phyloP scores from a whole-genome alignment of 208 protist species.

The Wallacemonas rigidus region DNA sequence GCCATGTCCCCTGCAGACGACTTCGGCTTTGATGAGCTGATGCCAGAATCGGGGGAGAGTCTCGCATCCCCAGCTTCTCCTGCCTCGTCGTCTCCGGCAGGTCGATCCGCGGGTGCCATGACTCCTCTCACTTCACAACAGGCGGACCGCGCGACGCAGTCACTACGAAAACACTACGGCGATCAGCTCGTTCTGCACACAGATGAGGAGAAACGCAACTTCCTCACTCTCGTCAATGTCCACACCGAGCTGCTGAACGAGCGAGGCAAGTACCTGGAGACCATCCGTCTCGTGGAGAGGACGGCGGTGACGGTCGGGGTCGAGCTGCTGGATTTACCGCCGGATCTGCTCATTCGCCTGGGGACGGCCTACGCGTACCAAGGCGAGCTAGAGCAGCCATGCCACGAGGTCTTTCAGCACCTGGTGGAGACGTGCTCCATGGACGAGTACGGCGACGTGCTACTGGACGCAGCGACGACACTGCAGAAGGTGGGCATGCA shows the following conservation, averaged over 20 bases:
- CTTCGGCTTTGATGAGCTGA: constrained; percentile 29
- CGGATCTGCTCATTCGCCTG: constrained; percentile 82
- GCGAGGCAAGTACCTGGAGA: constrained; percentile 76
- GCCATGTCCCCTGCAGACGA: constrained; percentile 20
- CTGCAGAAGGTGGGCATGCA: constrained; percentile 79
- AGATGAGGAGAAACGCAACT: constrained; percentile 55
- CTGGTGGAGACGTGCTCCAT: constrained; percentile 81
- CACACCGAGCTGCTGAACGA: constrained; percentile 88
- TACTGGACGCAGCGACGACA: constrained; percentile 75
- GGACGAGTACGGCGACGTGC: constrained; percentile 80
- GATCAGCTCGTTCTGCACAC: constrained; percentile 51
- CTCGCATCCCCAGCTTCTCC: not conserved
- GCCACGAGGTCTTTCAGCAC: constrained; percentile 79
- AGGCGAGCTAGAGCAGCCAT: constrained; percentile 57
- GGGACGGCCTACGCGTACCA: constrained; percentile 82
- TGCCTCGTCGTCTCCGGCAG: not conserved
- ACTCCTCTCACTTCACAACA: not conserved
- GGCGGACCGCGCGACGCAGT: not conserved
- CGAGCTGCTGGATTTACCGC: constrained; percentile 74
- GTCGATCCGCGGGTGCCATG: too few species aligned
- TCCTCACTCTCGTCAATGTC: constrained; percentile 89
- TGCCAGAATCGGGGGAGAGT: not conserved
- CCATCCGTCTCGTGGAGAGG: constrained; percentile 67
- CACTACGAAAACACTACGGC: constrained; percentile 42
- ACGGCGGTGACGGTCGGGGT: constrained; percentile 66